Evolutionary conservation across 148 eudicot genomes (phyloP).

Genomic region (Hydrangea macrophylla): DNA sequence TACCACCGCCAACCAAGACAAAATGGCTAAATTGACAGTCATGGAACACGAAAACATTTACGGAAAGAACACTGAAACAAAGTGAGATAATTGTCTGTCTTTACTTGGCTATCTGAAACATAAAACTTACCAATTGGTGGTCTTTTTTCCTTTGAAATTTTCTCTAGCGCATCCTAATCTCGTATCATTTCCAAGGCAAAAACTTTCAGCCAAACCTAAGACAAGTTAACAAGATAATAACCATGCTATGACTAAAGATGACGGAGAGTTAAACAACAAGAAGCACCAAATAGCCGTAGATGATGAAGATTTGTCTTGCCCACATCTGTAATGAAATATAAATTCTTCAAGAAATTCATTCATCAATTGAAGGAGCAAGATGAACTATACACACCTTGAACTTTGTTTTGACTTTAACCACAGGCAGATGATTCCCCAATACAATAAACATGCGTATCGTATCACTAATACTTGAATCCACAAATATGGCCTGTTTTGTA

Average conservation of each 20-base stretch:
- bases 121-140: constrained; percentile 80
- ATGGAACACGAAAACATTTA: not conserved
- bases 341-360: not conserved
- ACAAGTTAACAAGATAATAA: constrained; percentile 2
- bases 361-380: not conserved
- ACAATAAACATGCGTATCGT: constrained; percentile 97
- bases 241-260: not conserved
- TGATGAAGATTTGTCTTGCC: not conserved
- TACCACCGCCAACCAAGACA: not conserved
- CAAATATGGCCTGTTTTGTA: constrained; percentile 92
- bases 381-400: constrained; percentile 63
- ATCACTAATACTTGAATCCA: constrained; percentile 97
- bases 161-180: constrained; percentile 95
- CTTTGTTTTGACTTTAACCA: constrained; percentile 73
- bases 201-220: constrained; percentile 95
- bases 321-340: not conserved
- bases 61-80: not conserved
- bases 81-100: no score
- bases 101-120: not conserved
- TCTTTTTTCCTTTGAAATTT: constrained; percentile 91
- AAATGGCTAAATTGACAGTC: not conserved
- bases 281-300: not conserved
- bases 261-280: constrained; percentile 1
- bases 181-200: constrained; percentile 92
- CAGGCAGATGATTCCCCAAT: constrained; percentile 89